Conservation (phyloP, 345 rosid genomes). For the Populus alba region DNA sequence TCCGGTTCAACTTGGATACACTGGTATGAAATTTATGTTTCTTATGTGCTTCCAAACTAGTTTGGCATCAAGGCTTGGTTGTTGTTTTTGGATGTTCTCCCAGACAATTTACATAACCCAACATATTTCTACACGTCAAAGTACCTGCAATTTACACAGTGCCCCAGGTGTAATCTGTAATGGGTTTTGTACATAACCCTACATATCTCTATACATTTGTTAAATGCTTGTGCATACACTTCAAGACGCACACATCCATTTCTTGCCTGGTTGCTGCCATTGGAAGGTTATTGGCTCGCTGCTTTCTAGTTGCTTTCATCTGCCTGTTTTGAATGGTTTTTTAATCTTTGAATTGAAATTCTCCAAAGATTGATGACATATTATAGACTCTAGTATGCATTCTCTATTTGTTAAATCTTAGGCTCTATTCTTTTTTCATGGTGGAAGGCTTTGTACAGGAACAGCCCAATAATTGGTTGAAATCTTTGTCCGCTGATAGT, state of each 20-base stretch:
- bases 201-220: not conserved
- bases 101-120: not conserved
- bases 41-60: not conserved
- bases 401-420: not conserved
- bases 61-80: not conserved
- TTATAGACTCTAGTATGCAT: not conserved
- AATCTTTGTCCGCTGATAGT: not conserved
- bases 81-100: not conserved
- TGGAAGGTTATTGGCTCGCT: not conserved
- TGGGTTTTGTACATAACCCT: not conserved
- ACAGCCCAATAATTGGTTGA: not conserved
- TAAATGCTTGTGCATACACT: not conserved
- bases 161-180: not conserved
- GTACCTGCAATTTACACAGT: not conserved
- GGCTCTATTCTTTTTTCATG: not conserved
- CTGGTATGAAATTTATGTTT: constrained; percentile 41
- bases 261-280: not conserved
- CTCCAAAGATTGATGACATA: not conserved
- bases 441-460: not conserved
- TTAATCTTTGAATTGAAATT: not conserved
- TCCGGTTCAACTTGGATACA: constrained; percentile 73
- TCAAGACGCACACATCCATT: not conserved
- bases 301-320: not conserved
- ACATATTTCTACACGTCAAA: not conserved
- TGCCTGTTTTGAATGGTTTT: not conserved